phyloP scores from a whole-genome alignment of 1,139 yeast species.

The Saccharomyces hybrid region DNA sequence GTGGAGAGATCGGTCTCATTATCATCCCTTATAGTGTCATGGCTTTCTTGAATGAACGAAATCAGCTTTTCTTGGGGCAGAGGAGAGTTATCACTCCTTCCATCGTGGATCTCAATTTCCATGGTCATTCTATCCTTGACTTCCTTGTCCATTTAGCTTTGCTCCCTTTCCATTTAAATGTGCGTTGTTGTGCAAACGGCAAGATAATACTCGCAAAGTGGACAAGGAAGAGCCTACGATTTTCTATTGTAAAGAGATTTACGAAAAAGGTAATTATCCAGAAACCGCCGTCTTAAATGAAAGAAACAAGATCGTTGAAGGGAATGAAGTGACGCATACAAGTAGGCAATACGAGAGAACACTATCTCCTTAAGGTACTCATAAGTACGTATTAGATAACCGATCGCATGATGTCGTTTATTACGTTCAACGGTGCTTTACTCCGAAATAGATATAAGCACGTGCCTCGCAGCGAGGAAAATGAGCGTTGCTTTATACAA shows the following conservation, averaged over 20 bases:
- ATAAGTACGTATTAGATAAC: neutral
- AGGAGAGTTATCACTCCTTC: conserved; percentile 14
- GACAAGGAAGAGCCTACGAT: neutral
- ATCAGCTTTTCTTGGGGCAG: conserved; percentile 11
- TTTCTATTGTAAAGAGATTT: neutral
- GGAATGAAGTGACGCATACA: neutral
- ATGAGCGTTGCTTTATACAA: neutral
- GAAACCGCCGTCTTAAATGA: neutral
- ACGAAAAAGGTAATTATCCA: neutral
- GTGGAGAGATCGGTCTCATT: conserved; percentile 4
- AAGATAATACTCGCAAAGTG: neutral
- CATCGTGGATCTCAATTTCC: conserved; percentile 7
- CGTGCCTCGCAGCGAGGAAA: neutral
- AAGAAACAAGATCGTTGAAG: neutral
- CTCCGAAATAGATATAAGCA: neutral
- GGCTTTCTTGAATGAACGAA: conserved; percentile 10
- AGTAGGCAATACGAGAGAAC: neutral
- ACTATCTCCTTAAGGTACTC: neutral
- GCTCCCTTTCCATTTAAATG: neutral
- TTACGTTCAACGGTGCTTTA: neutral
- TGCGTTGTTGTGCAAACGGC: neutral
- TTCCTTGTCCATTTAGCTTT: neutral
- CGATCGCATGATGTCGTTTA: neutral
- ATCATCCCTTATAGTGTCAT: neutral
- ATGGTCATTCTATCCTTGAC: neutral